A percentile compares a stretch with the other conserved stretches of the same genome.
phyloP scores from a whole-genome alignment of 305 asterid species.

The Fraxinus albicans region DNA sequence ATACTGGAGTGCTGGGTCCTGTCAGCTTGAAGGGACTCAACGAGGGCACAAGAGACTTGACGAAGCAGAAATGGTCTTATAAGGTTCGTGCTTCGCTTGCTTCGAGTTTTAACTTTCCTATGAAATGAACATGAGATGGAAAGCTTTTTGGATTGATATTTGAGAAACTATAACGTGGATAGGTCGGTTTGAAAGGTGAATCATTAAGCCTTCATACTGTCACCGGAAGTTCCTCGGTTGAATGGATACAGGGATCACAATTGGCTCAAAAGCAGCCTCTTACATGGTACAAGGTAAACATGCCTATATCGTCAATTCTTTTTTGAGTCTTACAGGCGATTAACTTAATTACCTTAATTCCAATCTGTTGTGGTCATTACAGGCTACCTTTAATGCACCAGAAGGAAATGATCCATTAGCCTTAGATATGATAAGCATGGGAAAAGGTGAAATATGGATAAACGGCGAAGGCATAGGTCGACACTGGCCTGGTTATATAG shows the following conservation, averaged over 20 bases:
- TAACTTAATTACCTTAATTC: neutral
- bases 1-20: conserved; percentile 87
- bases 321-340: neutral
- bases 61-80: conserved; percentile 80
- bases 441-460: conserved; percentile 73
- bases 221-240: conserved; percentile 71
- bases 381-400: conserved; percentile 64
- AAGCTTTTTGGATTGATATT: neutral
- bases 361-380: conserved; percentile 10
- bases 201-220: conserved; percentile 43
- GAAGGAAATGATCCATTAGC: conserved; percentile 63
- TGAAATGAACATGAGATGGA: neutral
- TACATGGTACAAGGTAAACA: conserved; percentile 85
- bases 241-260: conserved; percentile 61
- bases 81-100: conserved; percentile 45
- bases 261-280: conserved; percentile 73
- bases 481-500: conserved; percentile 74
- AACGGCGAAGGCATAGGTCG: conserved; percentile 72
- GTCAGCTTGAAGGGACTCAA: conserved; percentile 65
- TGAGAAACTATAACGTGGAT: conserved; percentile 11
- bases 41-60: conserved; percentile 69
- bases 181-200: conserved; percentile 86
- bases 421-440: conserved; percentile 66
- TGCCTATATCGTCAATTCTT: neutral
- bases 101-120: neutral